Conservation (phyloP, 345 rosid genomes). For the Acer negundo region DNA sequence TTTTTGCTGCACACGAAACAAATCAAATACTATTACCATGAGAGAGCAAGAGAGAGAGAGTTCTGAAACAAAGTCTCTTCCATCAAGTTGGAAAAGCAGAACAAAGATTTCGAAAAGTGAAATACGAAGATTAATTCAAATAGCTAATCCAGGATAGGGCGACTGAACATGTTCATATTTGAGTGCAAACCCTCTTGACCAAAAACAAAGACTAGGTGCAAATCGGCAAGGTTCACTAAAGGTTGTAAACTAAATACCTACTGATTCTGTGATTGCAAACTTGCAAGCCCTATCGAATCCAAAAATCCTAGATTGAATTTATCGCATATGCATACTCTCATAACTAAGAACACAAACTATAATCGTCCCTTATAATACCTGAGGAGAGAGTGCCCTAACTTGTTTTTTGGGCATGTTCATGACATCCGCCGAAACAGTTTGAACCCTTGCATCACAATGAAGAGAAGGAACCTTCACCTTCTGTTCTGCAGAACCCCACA, state of each 20-base stretch:
- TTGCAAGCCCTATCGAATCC: not conserved
- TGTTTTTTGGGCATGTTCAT: slow-evolving; percentile 57
- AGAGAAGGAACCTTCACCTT: slow-evolving; percentile 88
- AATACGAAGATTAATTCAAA: no score
- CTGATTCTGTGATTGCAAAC: not conserved
- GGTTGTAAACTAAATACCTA: not conserved
- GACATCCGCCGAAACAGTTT: slow-evolving; percentile 76
- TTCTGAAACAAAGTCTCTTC: not conserved
- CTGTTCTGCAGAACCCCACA: slow-evolving; percentile 66
- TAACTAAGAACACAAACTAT: no score
- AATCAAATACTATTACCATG: not conserved
- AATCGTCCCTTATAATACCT: slow-evolving; percentile 39
- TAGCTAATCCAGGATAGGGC: not conserved
- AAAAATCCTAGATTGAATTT: not conserved
- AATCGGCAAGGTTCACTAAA: not conserved
- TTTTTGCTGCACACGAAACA: slow-evolving; percentile 50
- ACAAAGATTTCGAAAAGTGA: not conserved
- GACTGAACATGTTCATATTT: not conserved
- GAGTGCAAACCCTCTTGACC: not conserved
- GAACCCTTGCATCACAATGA: slow-evolving; percentile 82
- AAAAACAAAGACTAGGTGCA: not conserved
- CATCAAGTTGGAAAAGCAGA: not conserved
- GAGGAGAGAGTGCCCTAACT: slow-evolving; percentile 68
- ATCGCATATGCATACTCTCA: not conserved
- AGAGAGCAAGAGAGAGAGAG: not conserved